A percentile compares a stretch with the other conserved stretches of the same genome.
phyloP scores from a whole-genome alignment of 371 early-diverging fungal species.

The Antonospora locustae region DNA sequence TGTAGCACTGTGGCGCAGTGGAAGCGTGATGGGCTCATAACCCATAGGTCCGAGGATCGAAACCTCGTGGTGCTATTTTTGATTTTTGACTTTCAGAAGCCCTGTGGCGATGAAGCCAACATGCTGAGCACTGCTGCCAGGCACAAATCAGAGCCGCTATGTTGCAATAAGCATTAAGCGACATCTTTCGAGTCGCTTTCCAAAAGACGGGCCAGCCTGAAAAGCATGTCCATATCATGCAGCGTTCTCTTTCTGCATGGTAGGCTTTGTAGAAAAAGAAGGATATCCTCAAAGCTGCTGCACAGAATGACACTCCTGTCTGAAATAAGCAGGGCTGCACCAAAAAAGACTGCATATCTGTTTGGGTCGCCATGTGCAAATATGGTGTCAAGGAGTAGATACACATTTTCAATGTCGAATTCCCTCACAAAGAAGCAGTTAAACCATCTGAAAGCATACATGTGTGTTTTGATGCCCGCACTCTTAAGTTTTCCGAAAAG shows the following conservation, averaged over 20 bases:
- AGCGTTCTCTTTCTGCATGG: conserved; percentile 13
- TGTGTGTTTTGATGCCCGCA: conserved; percentile 34
- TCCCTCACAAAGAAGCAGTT: conserved; percentile 49
- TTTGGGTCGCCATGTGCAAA: conserved; percentile 21
- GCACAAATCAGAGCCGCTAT: too few relatives aligned
- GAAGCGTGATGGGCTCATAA: conserved; percentile 59
- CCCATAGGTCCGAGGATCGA: conserved; percentile 58
- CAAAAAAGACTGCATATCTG: conserved; percentile 30
- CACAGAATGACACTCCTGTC: conserved; percentile 25
- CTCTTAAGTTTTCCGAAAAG: conserved; percentile 22
- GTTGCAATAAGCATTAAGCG: too few relatives aligned
- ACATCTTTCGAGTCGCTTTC: conserved; percentile 3
- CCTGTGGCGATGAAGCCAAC: too few relatives aligned
- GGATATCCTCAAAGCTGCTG: conserved; percentile 18
- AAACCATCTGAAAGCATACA: conserved; percentile 51
- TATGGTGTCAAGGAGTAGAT: conserved; percentile 38
- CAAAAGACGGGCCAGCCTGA: not conserved
- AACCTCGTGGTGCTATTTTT: conserved; percentile 54
- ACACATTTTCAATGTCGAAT: conserved; percentile 23
- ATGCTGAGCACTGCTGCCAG: too few relatives aligned
- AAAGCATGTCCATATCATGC: conserved; percentile 8
- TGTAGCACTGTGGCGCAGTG: conserved; percentile 57
- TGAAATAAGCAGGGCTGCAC: conserved; percentile 24
- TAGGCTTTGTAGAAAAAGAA: conserved; percentile 37
- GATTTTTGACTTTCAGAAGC: not conserved